Conservation (phyloP, 805 yeast species). For the Candida gorgasii region DNA sequence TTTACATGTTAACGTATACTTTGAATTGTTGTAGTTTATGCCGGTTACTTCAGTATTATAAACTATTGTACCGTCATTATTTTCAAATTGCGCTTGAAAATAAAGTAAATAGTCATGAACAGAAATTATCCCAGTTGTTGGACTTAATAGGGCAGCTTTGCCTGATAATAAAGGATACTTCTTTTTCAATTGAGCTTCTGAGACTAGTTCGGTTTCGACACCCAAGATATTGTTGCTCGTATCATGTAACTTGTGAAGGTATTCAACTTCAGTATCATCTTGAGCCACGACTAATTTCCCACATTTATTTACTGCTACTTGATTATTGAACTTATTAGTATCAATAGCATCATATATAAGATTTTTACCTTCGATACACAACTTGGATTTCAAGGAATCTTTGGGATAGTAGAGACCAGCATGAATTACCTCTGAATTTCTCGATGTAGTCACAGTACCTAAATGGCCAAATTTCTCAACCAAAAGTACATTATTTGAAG, state of each 20-base stretch:
- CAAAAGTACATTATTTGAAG: slow-evolving; percentile 56
- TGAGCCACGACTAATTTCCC: slow-evolving; percentile 93
- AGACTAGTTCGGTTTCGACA: slow-evolving; percentile 58
- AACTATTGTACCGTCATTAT: slow-evolving; percentile 63
- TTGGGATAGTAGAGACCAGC: slow-evolving; percentile 85
- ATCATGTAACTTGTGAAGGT: slow-evolving; percentile 52
- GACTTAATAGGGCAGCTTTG: slow-evolving; percentile 62
- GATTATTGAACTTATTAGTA: slow-evolving; percentile 23
- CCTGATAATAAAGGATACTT: slow-evolving; percentile 73
- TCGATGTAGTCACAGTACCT: slow-evolving; percentile 83
- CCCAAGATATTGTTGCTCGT: slow-evolving; percentile 48
- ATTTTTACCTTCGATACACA: slow-evolving; percentile 76
- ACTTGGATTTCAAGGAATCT: slow-evolving; percentile 60
- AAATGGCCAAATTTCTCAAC: slow-evolving; percentile 65
- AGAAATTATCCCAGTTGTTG: slow-evolving; percentile 81
- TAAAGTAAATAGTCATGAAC: slow-evolving; percentile 76
- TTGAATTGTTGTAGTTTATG: slow-evolving; percentile 26
- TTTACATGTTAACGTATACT: slow-evolving; percentile 25
- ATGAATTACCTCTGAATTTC: slow-evolving; percentile 92
- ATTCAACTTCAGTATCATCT: slow-evolving; percentile 58
- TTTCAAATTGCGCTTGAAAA: slow-evolving; percentile 54
- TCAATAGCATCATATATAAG: slow-evolving; percentile 58
- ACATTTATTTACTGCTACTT: slow-evolving; percentile 59
- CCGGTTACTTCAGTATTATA: slow-evolving; percentile 58
- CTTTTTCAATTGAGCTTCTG: slow-evolving; percentile 42